Evolutionary conservation across 768 basidiomycete genomes (phyloP), one percentile per base, ranked within the genome.

Genomic region (Lanmaoa pseudosensibilis): DNA sequence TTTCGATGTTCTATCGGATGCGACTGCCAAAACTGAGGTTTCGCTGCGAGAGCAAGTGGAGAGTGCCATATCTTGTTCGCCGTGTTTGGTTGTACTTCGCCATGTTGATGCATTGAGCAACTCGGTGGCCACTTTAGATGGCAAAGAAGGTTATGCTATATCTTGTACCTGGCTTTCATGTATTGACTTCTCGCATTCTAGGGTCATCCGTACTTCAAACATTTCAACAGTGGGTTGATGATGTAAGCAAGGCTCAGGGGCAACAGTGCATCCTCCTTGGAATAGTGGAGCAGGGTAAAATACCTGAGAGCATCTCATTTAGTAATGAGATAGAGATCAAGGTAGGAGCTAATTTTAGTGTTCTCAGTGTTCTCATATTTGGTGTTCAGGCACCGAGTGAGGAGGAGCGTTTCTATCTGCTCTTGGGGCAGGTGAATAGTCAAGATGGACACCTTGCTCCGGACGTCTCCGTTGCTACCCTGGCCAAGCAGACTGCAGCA

Each of bases 401-500:
- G 73, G 65, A 71, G 8, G 88, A 92, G 61, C 80, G 97, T 41
- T 70, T 81, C 39, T 77, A 76, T 50, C 84, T 93, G 39, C 75
- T 96, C 4, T 25, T 59, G 68, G 5, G 74, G 73, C 34, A 68
- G 32, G 34, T 71, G 13, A 63, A 84, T 23, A 68, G 87, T 6
- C 56, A 67, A 3, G 70, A 72, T 12, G 68, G 70, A 25, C 47
- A 59, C 1, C 64, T 94, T 34, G 82, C 86, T 0, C 81, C 89
- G 0, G 97, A 99, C 72, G 86, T 97, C 3, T 87, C 88, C 9
- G 55, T 96, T n/a, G 69, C 74, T 36, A 69, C 73, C 5, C 62
- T 98, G 4, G 92, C 97, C 5, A 82, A 83, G 3, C 92, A 96
- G 66, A 96, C 95, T 4, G 97, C 97, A 16, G 94, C 94, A 2